phyloP scores from a whole-genome alignment of 2,329 filamentous ascomycete genomes.

The Taxawa tesnikishii region DNA sequence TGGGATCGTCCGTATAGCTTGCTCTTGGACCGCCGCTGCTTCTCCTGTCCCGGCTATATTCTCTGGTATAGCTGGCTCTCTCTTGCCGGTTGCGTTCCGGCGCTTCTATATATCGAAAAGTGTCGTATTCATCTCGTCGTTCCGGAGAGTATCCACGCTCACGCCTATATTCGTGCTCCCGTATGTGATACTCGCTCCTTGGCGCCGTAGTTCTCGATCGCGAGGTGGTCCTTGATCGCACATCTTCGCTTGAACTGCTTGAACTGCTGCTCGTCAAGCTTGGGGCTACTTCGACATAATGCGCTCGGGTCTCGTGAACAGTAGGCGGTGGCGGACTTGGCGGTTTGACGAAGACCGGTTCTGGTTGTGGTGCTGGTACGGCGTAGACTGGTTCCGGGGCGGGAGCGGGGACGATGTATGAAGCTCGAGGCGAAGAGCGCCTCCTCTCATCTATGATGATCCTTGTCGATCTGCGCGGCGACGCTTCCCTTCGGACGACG shows the following conservation, averaged over 20 bases:
- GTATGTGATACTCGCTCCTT: conserved; percentile 25
- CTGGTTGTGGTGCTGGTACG: conserved; percentile 26
- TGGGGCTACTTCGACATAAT: conserved; percentile 33
- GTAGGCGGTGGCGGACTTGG: conserved; percentile 18
- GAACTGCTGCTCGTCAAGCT: conserved; percentile 16
- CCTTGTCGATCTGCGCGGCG: conserved; percentile 11
- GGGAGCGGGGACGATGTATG: conserved; percentile 6
- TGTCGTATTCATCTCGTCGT: conserved; percentile 26
- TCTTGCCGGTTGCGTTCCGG: no score
- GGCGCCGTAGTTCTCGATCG: conserved; percentile 9
- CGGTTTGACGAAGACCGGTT: conserved; percentile 26
- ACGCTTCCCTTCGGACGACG: conserved; percentile 17
- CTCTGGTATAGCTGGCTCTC: conserved; percentile 11
- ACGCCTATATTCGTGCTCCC: conserved; percentile 31
- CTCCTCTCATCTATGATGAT: conserved; percentile 14
- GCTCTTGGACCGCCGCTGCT: conserved; percentile 12
- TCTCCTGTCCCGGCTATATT: conserved; percentile 14
- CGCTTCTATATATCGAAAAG: conserved; percentile 33
- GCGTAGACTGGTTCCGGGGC: conserved; percentile 11
- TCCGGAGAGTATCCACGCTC: conserved; percentile 18
- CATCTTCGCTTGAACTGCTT: conserved; percentile 17
- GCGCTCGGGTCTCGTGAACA: conserved; percentile 15
- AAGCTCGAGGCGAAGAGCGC: conserved; percentile 7
- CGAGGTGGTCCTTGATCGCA: conserved; percentile 14
- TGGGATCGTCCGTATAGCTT: conserved; percentile 12